Conservation (phyloP, 441 rosid genomes). For the Gossypium davidsonii region DNA sequence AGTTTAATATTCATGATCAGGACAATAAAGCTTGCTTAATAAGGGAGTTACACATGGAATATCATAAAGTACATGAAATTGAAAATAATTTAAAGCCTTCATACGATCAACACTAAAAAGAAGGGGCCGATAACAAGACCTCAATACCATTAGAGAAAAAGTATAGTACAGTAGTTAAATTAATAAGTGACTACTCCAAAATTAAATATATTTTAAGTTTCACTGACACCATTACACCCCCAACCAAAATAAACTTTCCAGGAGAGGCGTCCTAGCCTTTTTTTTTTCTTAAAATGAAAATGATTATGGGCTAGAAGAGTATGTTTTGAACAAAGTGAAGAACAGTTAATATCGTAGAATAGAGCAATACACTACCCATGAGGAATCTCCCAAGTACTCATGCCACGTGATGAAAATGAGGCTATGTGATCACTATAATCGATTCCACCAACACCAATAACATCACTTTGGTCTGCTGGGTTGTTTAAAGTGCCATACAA, state of each 20-base stretch:
- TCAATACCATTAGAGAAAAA: not conserved
- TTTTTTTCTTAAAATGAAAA: not conserved
- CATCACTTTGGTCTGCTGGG: constrained; percentile 98
- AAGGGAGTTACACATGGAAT: not conserved
- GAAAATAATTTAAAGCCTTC: not conserved
- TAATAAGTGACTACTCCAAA: no score
- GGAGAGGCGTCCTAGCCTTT: not conserved
- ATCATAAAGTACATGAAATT: not conserved
- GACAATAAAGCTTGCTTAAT: not conserved
- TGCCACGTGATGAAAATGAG: constrained; percentile 97
- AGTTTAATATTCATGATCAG: not conserved
- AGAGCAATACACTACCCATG: constrained; percentile 59
- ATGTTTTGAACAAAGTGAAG: no score
- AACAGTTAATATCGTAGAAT: not conserved
- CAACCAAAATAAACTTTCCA: not conserved
- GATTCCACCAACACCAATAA: constrained; percentile 76
- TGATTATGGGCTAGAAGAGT: not conserved
- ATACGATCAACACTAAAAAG: not conserved
- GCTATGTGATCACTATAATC: constrained; percentile 96
- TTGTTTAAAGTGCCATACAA: constrained; percentile 96
- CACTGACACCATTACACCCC: not conserved
- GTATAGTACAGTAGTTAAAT: no score
- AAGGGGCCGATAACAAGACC: not conserved
- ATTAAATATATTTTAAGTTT: not conserved
- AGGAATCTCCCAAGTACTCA: constrained; percentile 99